These are phyloP conservation scores for Limnanthes douglasii DNA, from an alignment of 345 rosid species.

Conservation along the genomic window DNA sequence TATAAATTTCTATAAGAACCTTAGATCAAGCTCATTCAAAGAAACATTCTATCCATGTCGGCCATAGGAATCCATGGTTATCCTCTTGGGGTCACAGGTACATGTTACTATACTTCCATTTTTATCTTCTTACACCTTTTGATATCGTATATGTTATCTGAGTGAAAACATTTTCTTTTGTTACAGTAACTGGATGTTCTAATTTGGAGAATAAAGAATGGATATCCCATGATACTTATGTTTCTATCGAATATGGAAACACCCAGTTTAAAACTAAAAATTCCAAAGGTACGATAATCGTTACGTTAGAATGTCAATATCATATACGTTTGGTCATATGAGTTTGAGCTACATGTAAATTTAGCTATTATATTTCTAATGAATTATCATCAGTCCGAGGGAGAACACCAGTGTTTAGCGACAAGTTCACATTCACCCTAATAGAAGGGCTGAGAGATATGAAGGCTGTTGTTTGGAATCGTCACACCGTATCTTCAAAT, in stretches of 20 bases:
- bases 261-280: conserved; percentile 28
- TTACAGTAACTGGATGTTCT: conserved; percentile 27
- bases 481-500: conserved; percentile 24
- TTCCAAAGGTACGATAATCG: conserved; percentile 42
- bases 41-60: conserved; percentile 19
- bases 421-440: conserved; percentile 28
- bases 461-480: conserved; percentile 28
- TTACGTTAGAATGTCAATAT: no score
- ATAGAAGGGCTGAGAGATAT: conserved; percentile 38
- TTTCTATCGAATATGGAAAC: conserved; percentile 27
- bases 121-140: no score
- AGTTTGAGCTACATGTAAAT: no score
- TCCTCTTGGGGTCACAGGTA: conserved; percentile 43
- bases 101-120: not conserved
- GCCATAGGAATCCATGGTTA: conserved; percentile 34
- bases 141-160: no score
- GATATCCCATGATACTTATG: conserved; percentile 47
- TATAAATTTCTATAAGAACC: no score
- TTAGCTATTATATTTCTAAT: no score
- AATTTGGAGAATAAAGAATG: conserved; percentile 39
- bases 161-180: no score
- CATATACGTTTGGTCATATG: no score
- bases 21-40: no score
- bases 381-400: conserved; percentile 37
- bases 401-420: conserved; percentile 33